phyloP scores from a whole-genome alignment of 1,284 basidiomycete species.

The Rhodotorula sp. region DNA sequence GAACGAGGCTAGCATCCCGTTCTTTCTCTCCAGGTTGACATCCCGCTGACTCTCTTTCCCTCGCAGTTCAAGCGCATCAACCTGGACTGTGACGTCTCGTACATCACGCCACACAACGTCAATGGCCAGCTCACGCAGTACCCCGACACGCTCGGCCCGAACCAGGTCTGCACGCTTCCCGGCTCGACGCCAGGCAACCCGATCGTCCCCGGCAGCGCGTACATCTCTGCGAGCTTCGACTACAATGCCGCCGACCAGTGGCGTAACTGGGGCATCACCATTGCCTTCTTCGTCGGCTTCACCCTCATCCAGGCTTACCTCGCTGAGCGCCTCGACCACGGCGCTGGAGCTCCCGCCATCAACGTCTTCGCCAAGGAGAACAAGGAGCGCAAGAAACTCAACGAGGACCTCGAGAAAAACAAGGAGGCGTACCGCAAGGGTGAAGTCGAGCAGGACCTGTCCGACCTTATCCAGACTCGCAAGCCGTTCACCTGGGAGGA shows the following conservation, averaged over 20 bases:
- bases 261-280: slow-evolving; percentile 60
- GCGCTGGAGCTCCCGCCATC: slow-evolving; percentile 42
- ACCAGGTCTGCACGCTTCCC: slow-evolving; percentile 43
- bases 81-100: slow-evolving; percentile 65
- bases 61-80: slow-evolving; percentile 48
- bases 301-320: slow-evolving; percentile 44
- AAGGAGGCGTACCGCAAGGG: slow-evolving; percentile 41
- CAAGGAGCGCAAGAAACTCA: slow-evolving; percentile 43
- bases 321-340: slow-evolving; percentile 40
- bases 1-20: slow-evolving; percentile 48
- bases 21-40: neutral
- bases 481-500: slow-evolving; percentile 51
- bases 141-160: slow-evolving; percentile 50
- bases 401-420: slow-evolving; percentile 38
- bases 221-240: slow-evolving; percentile 59
- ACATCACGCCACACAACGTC: slow-evolving; percentile 62
- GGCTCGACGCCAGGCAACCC: slow-evolving; percentile 44
- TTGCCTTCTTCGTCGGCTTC: slow-evolving; percentile 47
- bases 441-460: slow-evolving; percentile 41
- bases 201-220: slow-evolving; percentile 53
- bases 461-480: slow-evolving; percentile 34
- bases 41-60: neutral
- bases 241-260: slow-evolving; percentile 65
- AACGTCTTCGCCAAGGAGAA: slow-evolving; percentile 47
- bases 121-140: slow-evolving; percentile 47